Conservation (phyloP, 495 filamentous ascomycete genomes). For the Platismatia glauca region DNA sequence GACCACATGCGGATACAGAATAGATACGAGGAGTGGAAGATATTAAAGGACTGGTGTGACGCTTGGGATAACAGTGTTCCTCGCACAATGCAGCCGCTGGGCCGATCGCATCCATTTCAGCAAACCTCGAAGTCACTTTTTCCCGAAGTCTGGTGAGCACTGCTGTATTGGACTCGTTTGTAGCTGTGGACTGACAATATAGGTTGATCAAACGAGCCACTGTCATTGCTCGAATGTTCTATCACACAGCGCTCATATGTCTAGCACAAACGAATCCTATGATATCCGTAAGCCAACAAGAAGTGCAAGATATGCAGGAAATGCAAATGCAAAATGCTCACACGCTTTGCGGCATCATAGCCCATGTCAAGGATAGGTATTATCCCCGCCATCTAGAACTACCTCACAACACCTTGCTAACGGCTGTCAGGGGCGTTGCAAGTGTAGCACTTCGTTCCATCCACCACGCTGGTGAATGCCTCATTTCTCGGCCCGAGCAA, state of each 20-base stretch:
- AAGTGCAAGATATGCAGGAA: constrained; percentile 51
- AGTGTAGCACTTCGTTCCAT: constrained; percentile 70
- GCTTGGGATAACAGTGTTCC: constrained; percentile 71
- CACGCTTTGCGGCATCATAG: constrained; percentile 78
- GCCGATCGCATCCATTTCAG: constrained; percentile 60
- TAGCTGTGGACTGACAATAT: neutral
- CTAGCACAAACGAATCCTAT: constrained; percentile 74
- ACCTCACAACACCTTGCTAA: constrained; percentile 7
- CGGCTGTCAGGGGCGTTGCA: constrained; percentile 52
- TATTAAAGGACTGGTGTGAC: constrained; percentile 64
- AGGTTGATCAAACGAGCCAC: constrained; percentile 78
- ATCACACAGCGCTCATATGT: constrained; percentile 74
- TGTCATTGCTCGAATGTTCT: constrained; percentile 79
- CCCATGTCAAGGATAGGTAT: constrained; percentile 69
- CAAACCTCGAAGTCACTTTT: constrained; percentile 64
- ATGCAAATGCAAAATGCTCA: constrained; percentile 63
- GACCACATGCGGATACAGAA: constrained; percentile 55
- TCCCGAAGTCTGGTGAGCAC: constrained; percentile 72
- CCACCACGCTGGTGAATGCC: constrained; percentile 65
- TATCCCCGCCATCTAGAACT: constrained; percentile 9
- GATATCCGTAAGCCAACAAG: constrained; percentile 40
- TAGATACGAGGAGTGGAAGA: constrained; percentile 66
- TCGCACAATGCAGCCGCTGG: constrained; percentile 79
- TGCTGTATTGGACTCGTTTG: neutral
- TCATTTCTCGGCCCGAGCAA: constrained; percentile 62